phyloP scores from a whole-genome alignment of 495 filamentous ascomycete genomes.

The Corynascus novoguineensis region DNA sequence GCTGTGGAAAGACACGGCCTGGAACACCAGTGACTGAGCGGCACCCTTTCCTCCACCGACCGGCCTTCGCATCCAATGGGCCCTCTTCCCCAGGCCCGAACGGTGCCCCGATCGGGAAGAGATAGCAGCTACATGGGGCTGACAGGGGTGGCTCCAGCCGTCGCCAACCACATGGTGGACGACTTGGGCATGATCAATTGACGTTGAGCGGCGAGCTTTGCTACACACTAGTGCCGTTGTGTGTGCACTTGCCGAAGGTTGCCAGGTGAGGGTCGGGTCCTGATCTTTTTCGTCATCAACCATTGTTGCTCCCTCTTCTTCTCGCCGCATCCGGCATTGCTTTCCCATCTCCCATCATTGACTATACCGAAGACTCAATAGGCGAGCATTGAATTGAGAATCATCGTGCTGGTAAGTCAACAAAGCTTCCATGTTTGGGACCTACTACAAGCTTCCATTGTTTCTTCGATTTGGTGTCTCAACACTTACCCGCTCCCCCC shows the following conservation, averaged over 20 bases:
- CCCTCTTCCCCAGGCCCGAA: conserved; percentile 10
- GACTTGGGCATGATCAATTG: background rate
- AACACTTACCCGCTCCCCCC: background rate
- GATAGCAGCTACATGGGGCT: background rate
- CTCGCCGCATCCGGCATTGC: conserved; percentile 6
- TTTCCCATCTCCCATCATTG: background rate
- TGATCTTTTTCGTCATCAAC: conserved; percentile 18
- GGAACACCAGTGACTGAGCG: background rate
- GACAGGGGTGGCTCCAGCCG: no score
- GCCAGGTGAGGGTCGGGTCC: conserved; percentile 4
- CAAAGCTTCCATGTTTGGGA: background rate
- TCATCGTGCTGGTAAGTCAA: background rate
- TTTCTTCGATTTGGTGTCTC: background rate
- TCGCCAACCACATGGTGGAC: conserved; percentile 4
- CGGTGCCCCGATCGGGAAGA: background rate
- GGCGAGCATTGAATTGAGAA: background rate
- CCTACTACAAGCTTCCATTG: no score
- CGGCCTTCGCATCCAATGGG: conserved; percentile 9
- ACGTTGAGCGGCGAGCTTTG: background rate
- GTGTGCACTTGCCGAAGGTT: conserved; percentile 3
- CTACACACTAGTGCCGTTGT: background rate
- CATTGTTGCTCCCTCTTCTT: background rate
- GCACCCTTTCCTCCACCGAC: background rate
- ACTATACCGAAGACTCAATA: background rate
- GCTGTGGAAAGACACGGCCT: conserved; percentile 1